A percentile compares a stretch with the other conserved stretches of the same genome.
Evolutionary conservation across 2,329 filamentous ascomycete species (phyloP).

Genomic region (Microascus cirrosus): DNA sequence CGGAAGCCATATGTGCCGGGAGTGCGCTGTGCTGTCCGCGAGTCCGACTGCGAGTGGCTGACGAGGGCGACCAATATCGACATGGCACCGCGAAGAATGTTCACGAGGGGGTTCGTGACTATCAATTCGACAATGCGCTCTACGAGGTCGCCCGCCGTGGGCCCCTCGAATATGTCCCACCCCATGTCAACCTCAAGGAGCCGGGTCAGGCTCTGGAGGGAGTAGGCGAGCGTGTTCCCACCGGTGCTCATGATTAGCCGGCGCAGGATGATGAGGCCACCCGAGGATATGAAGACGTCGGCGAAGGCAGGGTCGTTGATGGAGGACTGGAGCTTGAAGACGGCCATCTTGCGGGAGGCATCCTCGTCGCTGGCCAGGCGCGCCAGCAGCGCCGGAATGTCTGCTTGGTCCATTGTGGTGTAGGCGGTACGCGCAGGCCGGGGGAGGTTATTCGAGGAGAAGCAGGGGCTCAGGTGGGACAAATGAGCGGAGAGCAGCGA

Average conservation of each 20-base stretch:
- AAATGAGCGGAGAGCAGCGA: not conserved
- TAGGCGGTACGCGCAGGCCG: not conserved
- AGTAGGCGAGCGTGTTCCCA: conserved; percentile 93
- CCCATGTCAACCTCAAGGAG: conserved; percentile 95
- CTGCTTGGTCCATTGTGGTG: conserved; percentile 50
- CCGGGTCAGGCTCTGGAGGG: conserved; percentile 76
- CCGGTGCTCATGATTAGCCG: conserved; percentile 74
- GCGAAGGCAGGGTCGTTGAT: conserved; percentile 96
- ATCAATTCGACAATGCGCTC: conserved; percentile 81
- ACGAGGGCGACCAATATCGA: conserved; percentile 91
- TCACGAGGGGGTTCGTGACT: conserved; percentile 90
- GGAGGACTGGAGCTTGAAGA: conserved; percentile 91
- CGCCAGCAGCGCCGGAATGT: conserved; percentile 53
- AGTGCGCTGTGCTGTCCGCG: conserved; percentile 21
- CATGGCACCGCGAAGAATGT: conserved; percentile 94
- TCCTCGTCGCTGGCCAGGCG: conserved; percentile 65
- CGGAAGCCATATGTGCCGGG: conserved; percentile 74
- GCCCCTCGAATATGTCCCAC: conserved; percentile 74
- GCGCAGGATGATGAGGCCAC: conserved; percentile 71
- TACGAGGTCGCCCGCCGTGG: conserved; percentile 53
- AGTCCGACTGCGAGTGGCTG: conserved; percentile 61
- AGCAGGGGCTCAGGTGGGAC: not conserved
- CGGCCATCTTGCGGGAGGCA: conserved; percentile 93
- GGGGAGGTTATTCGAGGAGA: not conserved
- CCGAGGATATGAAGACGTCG: conserved; percentile 87